Base-by-base conservation (phyloP, 495 filamentous ascomycete species). In the Astrothelium subdiscretum region DNA sequence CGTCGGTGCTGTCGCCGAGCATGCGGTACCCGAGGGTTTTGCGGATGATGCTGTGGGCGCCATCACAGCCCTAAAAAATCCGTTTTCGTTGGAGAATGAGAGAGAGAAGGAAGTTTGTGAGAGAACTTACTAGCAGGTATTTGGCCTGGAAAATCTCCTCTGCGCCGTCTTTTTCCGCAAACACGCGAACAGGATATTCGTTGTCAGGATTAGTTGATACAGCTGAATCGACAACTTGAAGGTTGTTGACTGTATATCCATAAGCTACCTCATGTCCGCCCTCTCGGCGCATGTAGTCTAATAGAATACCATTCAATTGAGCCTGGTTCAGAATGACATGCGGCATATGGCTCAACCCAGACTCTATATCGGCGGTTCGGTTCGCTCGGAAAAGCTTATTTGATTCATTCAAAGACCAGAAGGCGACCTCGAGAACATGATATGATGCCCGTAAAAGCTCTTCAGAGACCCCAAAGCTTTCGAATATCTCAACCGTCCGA, bases 321-420 rank as follows among this genome's bases (percentile, higher is more conserved):
- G 87, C 89, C 74, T 94, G 88, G 68, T 89, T 90, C 54, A 94
- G 71, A 60, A 90, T 89, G 35, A 90, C 83, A 71, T 90, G 87
- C 38, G 87, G 87, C 66, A 82, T 77, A 69, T 88, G 85, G 58
- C 81, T 85, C 57, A 89, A 67, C 1, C 82, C 85, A 13, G 78
- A 79, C 69, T 79, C 77, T 13, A 80, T 86, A 73, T 90, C 87
- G 2, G 80, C 72, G 1, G 83, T 78, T 13, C 79, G 75, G 2
- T 78, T 76, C 6, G 76, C 83, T 63, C 85, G 76, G 59, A 83
- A 76, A 35, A 72, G 68, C 2, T 69, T 69, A 2, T 74, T 75
- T 32, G 69, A 66, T 32, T 71, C 74, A 61, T 75, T 67, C 43
- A 64, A 22, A 61, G 71, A 24, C 72, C 73, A 76, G 63, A 76